These are phyloP conservation scores for Plasmodium berghei DNA, from an alignment of 169 alveolate species.

Conservation along the genomic window DNA sequence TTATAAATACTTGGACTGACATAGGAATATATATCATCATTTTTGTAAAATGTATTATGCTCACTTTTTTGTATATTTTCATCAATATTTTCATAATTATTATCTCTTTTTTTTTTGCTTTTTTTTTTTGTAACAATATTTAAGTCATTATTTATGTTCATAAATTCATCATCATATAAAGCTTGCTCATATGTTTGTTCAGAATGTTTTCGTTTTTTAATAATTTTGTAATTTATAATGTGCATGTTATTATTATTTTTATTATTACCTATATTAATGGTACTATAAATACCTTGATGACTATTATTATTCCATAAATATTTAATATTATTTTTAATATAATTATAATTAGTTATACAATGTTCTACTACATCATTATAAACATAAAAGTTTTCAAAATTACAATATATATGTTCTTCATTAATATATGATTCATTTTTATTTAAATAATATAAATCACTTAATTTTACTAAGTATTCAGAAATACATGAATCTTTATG, in stretches of 20 bases:
- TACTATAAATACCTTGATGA: neutral
- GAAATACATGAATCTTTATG: constrained; percentile 70
- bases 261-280: neutral
- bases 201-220: constrained; percentile 50
- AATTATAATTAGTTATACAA: constrained; percentile 7
- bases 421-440: constrained; percentile 34
- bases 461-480: constrained; percentile 51
- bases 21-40: constrained; percentile 17
- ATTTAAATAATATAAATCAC: constrained; percentile 61
- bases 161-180: constrained; percentile 22
- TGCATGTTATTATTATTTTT: constrained; percentile 4
- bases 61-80: neutral
- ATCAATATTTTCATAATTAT: constrained; percentile 2
- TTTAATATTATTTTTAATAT: constrained; percentile 24
- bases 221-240: constrained; percentile 34
- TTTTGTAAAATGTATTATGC: neutral
- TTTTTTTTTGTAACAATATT: constrained; percentile 26
- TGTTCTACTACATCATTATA: constrained; percentile 73
- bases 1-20: constrained; percentile 55
- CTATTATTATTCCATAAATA: constrained; percentile 49
- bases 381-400: constrained; percentile 58
- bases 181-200: neutral
- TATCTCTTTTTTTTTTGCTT: constrained; percentile 31
- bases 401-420: constrained; percentile 58
- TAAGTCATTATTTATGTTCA: constrained; percentile 3